Base-by-base conservation (phyloP, 768 basidiomycete species). In the Psilocybe subaeruginosa region DNA sequence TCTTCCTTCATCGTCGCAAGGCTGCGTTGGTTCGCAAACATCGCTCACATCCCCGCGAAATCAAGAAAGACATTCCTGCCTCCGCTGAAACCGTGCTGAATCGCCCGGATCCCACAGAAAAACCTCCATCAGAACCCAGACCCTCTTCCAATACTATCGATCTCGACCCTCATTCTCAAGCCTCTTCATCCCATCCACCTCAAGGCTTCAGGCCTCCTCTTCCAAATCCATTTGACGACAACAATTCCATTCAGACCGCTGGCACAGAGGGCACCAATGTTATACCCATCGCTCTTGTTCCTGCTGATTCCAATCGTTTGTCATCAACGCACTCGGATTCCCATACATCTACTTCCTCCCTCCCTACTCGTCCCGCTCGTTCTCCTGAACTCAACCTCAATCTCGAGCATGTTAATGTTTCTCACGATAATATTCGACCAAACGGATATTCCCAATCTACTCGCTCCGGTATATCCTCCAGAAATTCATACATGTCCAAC, bases 251-350 rank as follows among this genome's bases (percentile, higher is more conserved):
- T 61, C 90, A 91, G 73, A 94, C 92, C 30, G 85, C 88, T n/a
- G 82, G 85, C 47, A 89, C 91, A 12, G 88, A 91, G 69, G 85
- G 85, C 46, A 91, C 92, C 23, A 94, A 94, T 66, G 92, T 93
- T 64, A 94, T 94, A 60, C 92, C 92, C 62, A 93, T 94, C 61
- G 92, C 92, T 11, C 80, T 93, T 46, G 88, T 93, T 37, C 76
- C 88, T 23, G 85, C 89, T 16, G 85, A 85, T 19, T 80, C 82
- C 51, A 72, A 63, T 35, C 77, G 73, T 45, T 56, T 74, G 43
- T 71, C 72, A 8, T 64, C 71, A 8, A 63, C 74, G 53, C 64
- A 63, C 23, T 72, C 74, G 7, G 72, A 73, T 16, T 67, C 69
- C 14, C 68, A 70, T 23, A 73, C 77, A 37, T 73, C 74, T 30